These are phyloP conservation scores for Wickerhamomyces canadensis DNA, from an alignment of 805 yeast species.

Conservation along the genomic window DNA sequence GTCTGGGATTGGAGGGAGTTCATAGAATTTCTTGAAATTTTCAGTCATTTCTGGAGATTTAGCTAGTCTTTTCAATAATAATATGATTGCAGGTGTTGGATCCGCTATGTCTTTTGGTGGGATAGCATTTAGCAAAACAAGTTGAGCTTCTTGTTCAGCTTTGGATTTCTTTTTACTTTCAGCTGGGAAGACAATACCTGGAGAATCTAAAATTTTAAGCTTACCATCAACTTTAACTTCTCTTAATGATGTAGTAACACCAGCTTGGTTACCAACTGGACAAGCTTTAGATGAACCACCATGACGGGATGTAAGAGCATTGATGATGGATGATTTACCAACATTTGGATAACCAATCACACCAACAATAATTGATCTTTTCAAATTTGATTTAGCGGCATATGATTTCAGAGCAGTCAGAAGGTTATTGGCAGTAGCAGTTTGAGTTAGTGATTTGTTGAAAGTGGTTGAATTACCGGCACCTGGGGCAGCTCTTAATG, in stretches of 20 bases:
- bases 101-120: conserved; percentile 84
- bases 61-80: conserved; percentile 70
- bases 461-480: conserved; percentile 64
- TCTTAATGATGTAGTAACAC: conserved; percentile 88
- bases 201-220: conserved; percentile 86
- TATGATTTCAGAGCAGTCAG: conserved; percentile 80
- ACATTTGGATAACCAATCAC: conserved; percentile 96
- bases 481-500: conserved; percentile 74
- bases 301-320: conserved; percentile 79
- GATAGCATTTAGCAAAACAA: conserved; percentile 81
- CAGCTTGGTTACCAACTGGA: conserved; percentile 97
- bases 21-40: conserved; percentile 66
- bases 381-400: conserved; percentile 76
- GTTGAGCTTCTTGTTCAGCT: conserved; percentile 76
- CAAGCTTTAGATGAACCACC: conserved; percentile 71
- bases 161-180: conserved; percentile 49
- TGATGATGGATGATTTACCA: conserved; percentile 43
- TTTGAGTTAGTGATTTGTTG: conserved; percentile 66
- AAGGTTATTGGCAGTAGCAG: conserved; percentile 67
- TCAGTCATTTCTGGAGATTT: conserved; percentile 74
- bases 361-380: conserved; percentile 88
- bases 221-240: conserved; percentile 90
- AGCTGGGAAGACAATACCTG: conserved; percentile 93
- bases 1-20: conserved; percentile 74
- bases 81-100: conserved; percentile 75